phyloP scores from a whole-genome alignment of 2,329 filamentous ascomycete species.

The Sporothrix pallida region DNA sequence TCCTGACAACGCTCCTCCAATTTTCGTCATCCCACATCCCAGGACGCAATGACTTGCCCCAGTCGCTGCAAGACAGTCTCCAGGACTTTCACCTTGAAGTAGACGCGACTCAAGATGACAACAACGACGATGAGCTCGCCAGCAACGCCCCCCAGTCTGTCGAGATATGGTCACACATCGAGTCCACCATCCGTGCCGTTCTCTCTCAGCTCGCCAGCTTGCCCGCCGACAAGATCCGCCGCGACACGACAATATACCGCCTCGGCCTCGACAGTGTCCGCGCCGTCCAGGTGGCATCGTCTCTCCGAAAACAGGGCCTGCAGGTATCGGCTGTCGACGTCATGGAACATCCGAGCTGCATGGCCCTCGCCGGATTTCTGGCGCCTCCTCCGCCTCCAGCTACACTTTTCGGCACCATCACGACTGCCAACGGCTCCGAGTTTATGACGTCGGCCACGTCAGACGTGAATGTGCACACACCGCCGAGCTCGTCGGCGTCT shows the following conservation, averaged over 20 bases:
- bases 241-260: slow-evolving; percentile 76
- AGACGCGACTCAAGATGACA: not conserved
- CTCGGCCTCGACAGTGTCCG: slow-evolving; percentile 93
- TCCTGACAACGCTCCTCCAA: slow-evolving; percentile 29
- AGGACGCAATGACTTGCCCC: slow-evolving; percentile 18
- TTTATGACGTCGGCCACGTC: slow-evolving; percentile 18
- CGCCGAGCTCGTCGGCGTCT: not conserved
- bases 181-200: slow-evolving; percentile 60
- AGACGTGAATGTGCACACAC: not conserved
- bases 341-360: slow-evolving; percentile 64
- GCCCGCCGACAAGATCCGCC: slow-evolving; percentile 56
- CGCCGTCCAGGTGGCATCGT: slow-evolving; percentile 75
- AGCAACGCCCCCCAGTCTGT: not conserved
- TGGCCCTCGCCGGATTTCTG: slow-evolving; percentile 28
- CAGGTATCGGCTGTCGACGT: slow-evolving; percentile 73
- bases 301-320: slow-evolving; percentile 65
- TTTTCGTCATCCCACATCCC: slow-evolving; percentile 34
- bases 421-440: slow-evolving; percentile 19
- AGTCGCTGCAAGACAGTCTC: slow-evolving; percentile 11
- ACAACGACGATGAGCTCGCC: not conserved
- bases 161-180: slow-evolving; percentile 56
- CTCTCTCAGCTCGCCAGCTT: slow-evolving; percentile 65
- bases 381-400: not conserved
- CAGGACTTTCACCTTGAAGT: not conserved
- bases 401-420: not conserved